Percentiles rank a stretch among this genome's conserved stretches.
These are phyloP conservation scores for Conidiobolus incongruus DNA, from an alignment of 371 early-diverging fungal genomes.

Conservation along the genomic window DNA sequence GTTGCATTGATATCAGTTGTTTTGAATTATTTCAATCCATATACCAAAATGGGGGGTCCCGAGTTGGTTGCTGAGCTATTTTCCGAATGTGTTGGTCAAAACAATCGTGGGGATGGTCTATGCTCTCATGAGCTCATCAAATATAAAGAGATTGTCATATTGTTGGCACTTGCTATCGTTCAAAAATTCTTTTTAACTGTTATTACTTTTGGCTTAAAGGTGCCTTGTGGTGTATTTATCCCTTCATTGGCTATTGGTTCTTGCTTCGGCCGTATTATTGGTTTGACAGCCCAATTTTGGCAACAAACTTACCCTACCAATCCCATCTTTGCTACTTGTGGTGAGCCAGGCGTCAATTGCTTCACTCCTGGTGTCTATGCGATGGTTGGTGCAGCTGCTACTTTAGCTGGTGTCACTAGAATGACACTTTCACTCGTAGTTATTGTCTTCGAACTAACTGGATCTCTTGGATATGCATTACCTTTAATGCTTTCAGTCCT, in stretches of 20 bases:
- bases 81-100: constrained; percentile 28
- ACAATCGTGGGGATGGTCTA: constrained; percentile 13
- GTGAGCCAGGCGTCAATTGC: constrained; percentile 26
- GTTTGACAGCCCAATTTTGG: constrained; percentile 14
- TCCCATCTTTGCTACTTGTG: constrained; percentile 37
- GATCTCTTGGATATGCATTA: constrained; percentile 48
- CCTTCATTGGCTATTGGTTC: constrained; percentile 63
- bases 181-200: constrained; percentile 40
- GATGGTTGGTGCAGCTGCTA: constrained; percentile 80
- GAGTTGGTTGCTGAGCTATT: constrained; percentile 45
- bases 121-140: constrained; percentile 13
- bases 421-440: constrained; percentile 83
- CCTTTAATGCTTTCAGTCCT: constrained; percentile 56
- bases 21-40: constrained; percentile 52
- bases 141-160: constrained; percentile 5
- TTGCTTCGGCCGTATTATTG: constrained; percentile 40
- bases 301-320: constrained; percentile 18
- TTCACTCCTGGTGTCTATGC: constrained; percentile 85
- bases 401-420: constrained; percentile 71
- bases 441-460: constrained; percentile 41
- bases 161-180: constrained; percentile 30
- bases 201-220: constrained; percentile 53
- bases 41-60: constrained; percentile 31
- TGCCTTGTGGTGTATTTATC: constrained; percentile 45
- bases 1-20: constrained; percentile 48